Evolutionary conservation across 2,329 filamentous ascomycete genomes (phyloP).

Genomic region (Juglanconis sp.): DNA sequence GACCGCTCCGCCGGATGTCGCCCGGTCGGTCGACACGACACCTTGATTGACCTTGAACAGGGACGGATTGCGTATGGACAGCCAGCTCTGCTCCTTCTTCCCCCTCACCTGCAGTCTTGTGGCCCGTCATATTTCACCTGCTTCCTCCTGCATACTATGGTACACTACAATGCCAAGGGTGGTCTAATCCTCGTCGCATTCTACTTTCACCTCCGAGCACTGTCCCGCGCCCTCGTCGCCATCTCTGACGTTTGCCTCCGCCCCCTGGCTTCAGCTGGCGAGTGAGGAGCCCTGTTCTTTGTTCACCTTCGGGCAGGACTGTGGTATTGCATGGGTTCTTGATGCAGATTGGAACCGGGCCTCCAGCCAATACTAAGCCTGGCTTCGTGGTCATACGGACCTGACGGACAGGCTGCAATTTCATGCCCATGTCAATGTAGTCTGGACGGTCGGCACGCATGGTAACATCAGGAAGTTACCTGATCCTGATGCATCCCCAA

Average conservation of each 20-base stretch:
- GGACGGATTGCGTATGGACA: not conserved
- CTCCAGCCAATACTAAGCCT: slow-evolving; percentile 15
- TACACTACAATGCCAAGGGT: slow-evolving; percentile 6
- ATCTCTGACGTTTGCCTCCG: not conserved
- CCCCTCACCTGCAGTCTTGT: slow-evolving; percentile 8
- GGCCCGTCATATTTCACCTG: slow-evolving; percentile 17
- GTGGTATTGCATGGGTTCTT: slow-evolving; percentile 12
- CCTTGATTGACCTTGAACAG: not conserved
- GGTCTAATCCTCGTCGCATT: slow-evolving; percentile 7
- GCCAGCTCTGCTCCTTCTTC: not conserved
- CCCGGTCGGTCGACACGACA: slow-evolving; percentile 5
- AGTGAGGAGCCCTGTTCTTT: slow-evolving; percentile 11
- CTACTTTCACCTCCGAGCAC: not conserved
- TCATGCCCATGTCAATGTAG: slow-evolving; percentile 8
- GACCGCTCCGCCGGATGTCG: slow-evolving; percentile 16
- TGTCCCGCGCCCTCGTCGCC: slow-evolving; percentile 3
- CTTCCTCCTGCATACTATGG: slow-evolving; percentile 10
- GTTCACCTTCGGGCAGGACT: slow-evolving; percentile 8
- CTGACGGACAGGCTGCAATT: slow-evolving; percentile 13
- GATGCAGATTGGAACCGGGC: slow-evolving; percentile 8
- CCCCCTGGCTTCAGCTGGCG: slow-evolving; percentile 10
- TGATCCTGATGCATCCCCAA: slow-evolving; percentile 3
- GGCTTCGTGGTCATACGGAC: slow-evolving; percentile 14
- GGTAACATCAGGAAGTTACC: not conserved
- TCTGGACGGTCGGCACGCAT: not conserved